Evolutionary conservation across 345 rosid species (phyloP), one percentile per base, ranked within the genome.

Genomic region (Lepidium aucheri): DNA sequence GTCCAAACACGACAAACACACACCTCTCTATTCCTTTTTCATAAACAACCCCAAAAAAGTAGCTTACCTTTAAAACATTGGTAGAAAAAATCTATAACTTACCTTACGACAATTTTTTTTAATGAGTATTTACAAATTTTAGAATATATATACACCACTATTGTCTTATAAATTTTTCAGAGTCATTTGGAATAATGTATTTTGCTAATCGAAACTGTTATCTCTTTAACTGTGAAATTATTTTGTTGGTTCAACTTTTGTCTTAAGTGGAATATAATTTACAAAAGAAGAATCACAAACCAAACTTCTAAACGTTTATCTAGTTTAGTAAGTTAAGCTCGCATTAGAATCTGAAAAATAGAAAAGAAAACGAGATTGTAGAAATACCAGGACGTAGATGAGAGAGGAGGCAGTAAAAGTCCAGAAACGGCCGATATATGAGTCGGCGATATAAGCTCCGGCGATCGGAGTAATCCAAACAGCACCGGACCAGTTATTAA

Each of bases 381-480:
- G 14, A 9, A 17, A 24, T 82, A 89, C 98, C 87, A 77, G 40
- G 78, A 83, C 89, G 43, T 92, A 92, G 54, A 89, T 78, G 46
- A 92, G 84, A 43, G 98, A 92, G 11, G 93, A 84, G 34, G 82
- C 67, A n/a, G 95, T 92, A 81, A 89, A 89, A 26, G 96, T 92
- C 98, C 98, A 92, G 60, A 79, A 92, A 2, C 98, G 92, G 34
- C 96, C 98, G 47, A 92, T n/a, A 69, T 85, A 84, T 17, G 95
- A 73, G 69, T 92, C 98, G 9, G 98, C 98, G 10, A 92, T 78
- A 77, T 85, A 89, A 42, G 98, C 98, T 17, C 98, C 98, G 16
- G 83, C 77, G 34, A 92, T 79, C 9, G 98, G 98, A 4, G 96
- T 92, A 34, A 92, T 83, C 98, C 98, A 92, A 13, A 92, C 98